phyloP scores from a whole-genome alignment of 768 basidiomycete genomes.

The Tricholoma furcatifolium region DNA sequence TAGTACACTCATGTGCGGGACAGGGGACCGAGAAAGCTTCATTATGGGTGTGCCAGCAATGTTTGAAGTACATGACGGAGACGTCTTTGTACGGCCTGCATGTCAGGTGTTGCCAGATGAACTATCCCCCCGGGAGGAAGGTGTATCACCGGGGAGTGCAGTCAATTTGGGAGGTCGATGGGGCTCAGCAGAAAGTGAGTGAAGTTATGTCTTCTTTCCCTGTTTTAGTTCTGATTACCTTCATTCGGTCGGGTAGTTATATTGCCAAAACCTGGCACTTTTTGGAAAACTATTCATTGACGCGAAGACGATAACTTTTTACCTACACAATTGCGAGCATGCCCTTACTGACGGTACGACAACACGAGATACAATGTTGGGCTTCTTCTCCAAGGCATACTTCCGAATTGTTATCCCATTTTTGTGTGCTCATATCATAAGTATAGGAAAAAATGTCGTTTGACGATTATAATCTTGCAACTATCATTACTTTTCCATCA shows the following conservation, averaged over 20 bases:
- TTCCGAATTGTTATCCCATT: neutral
- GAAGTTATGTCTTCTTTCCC: neutral
- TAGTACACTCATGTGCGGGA: conserved; percentile 27
- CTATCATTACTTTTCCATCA: conserved; percentile 93
- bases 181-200: conserved; percentile 76
- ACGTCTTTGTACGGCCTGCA: conserved; percentile 64
- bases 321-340: conserved; percentile 77
- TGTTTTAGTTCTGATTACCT: neutral
- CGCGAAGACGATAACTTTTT: conserved; percentile 93
- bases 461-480: conserved; percentile 96
- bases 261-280: conserved; percentile 92
- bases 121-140: conserved; percentile 81
- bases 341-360: conserved; percentile 76
- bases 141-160: conserved; percentile 90
- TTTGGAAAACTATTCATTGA: conserved; percentile 99
- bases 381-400: conserved; percentile 64
- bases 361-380: conserved; percentile 76
- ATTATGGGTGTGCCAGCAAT: conserved; percentile 87
- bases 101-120: conserved; percentile 65
- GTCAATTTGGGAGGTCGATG: conserved; percentile 96
- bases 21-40: conserved; percentile 43
- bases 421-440: neutral
- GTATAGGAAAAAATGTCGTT: conserved; percentile 94
- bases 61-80: conserved; percentile 96
- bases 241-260: conserved; percentile 54